phyloP scores from a whole-genome alignment of 73 alveolate genomes.

The Stentor coeruleus region DNA sequence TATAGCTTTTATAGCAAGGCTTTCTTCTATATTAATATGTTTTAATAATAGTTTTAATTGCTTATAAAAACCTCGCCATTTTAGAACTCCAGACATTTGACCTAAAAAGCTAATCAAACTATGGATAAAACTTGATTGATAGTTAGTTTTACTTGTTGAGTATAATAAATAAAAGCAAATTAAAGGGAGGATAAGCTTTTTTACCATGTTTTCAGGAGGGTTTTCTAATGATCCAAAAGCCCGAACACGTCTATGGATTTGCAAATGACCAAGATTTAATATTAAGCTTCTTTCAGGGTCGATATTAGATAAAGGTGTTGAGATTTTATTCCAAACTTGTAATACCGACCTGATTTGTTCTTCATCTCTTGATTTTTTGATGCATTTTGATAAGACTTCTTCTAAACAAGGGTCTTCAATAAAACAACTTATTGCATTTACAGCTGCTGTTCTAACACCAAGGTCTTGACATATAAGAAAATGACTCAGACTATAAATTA shows the following conservation, averaged over 20 bases:
- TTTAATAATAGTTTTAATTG: neutral
- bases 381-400: neutral
- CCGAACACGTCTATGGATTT: slow-evolving; percentile 16
- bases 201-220: neutral
- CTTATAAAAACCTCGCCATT: neutral
- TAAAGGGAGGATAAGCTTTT: slow-evolving; percentile 5
- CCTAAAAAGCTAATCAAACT: neutral
- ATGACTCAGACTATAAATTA: neutral
- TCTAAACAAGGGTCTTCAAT: neutral
- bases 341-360: neutral
- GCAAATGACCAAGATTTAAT: slow-evolving; percentile 4
- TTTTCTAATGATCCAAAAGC: neutral
- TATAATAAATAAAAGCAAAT: neutral
- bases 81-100: neutral
- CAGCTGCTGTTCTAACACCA: slow-evolving; percentile 9
- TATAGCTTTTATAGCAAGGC: neutral
- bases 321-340: slow-evolving; percentile 4
- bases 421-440: neutral
- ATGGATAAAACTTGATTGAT: neutral
- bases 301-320: neutral
- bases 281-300: neutral
- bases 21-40: neutral
- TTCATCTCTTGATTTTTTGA: slow-evolving; percentile 17
- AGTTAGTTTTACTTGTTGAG: neutral
- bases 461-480: neutral